Evolutionary conservation across 2,329 filamentous ascomycete genomes (phyloP).

Genomic region (Pyricularia grisea): DNA sequence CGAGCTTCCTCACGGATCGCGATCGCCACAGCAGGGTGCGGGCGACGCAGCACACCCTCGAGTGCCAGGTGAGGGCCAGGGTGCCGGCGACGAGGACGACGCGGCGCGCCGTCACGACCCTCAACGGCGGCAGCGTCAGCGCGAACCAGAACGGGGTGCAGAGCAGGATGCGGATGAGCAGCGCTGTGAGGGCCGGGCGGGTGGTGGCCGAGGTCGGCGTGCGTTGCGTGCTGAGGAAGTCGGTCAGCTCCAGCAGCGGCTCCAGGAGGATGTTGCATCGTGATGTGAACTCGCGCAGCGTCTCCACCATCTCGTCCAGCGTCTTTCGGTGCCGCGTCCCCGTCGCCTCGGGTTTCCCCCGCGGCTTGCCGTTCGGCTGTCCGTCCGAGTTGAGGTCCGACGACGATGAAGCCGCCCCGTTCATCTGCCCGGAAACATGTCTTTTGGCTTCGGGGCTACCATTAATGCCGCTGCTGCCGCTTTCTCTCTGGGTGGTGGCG

Average conservation of each 20-base stretch:
- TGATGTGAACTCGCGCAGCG: constrained; percentile 79
- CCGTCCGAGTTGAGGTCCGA: constrained; percentile 11
- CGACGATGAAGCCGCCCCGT: background rate
- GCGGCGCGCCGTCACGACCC: constrained; percentile 77
- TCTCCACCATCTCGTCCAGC: constrained; percentile 93
- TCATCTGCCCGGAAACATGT: background rate
- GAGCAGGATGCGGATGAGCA: constrained; percentile 82
- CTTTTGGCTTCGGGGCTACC: background rate
- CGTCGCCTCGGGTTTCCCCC: constrained; percentile 36
- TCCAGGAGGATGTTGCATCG: constrained; percentile 89
- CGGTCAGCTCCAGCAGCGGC: constrained; percentile 78
- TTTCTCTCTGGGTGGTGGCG: constrained; percentile 21
- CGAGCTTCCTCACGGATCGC: constrained; percentile 57
- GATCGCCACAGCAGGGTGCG: constrained; percentile 89
- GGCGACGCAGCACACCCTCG: constrained; percentile 72
- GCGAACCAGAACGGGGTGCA: constrained; percentile 82
- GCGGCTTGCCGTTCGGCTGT: background rate
- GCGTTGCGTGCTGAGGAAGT: constrained; percentile 84
- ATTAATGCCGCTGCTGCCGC: constrained; percentile 12
- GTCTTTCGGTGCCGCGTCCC: constrained; percentile 82
- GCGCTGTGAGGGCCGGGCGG: constrained; percentile 74
- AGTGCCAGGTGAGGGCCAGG: constrained; percentile 83
- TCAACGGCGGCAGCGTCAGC: constrained; percentile 67
- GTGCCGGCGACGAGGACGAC: constrained; percentile 83
- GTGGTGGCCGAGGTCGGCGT: constrained; percentile 89